A percentile compares a stretch with the other conserved stretches of the same genome.
These are phyloP conservation scores for Zangia roseola DNA, from an alignment of 768 basidiomycete genomes.

Conservation along the genomic window DNA sequence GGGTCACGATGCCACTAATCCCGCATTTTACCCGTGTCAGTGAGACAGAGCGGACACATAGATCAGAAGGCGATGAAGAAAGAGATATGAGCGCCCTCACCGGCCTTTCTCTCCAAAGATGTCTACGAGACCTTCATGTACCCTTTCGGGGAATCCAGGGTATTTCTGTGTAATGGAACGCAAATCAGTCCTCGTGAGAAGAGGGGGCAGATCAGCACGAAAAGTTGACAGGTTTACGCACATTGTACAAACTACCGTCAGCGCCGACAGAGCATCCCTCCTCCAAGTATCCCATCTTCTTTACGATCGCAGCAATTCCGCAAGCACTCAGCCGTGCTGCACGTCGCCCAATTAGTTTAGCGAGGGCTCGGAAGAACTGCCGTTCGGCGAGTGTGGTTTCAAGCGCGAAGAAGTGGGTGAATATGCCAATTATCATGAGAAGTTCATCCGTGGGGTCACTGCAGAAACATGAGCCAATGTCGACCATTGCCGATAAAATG, in stretches of 20 bases:
- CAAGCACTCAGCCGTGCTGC: conserved; percentile 91
- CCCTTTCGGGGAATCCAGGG: conserved; percentile 89
- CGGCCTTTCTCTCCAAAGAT: conserved; percentile 96
- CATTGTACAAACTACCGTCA: conserved; percentile 95
- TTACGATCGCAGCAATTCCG: conserved; percentile 94
- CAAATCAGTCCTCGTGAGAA: background rate
- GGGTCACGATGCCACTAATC: conserved; percentile 43
- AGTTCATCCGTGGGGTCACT: conserved; percentile 97
- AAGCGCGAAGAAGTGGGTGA: conserved; percentile 94
- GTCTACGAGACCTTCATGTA: conserved; percentile 90
- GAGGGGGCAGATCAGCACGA: background rate
- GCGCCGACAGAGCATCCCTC: conserved; percentile 88
- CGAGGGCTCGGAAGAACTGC: conserved; percentile 94
- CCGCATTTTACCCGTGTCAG: conserved; percentile 68
- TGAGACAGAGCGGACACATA: background rate
- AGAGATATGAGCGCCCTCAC: conserved; percentile 42
- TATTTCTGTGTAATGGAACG: conserved; percentile 71
- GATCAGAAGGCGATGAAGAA: background rate
- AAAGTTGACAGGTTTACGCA: conserved; percentile 35
- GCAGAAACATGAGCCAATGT: conserved; percentile 7
- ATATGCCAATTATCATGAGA: conserved; percentile 95
- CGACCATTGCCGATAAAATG: background rate
- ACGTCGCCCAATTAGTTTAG: conserved; percentile 83
- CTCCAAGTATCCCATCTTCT: conserved; percentile 92
- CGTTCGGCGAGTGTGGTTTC: conserved; percentile 96